A percentile compares a stretch with the other conserved stretches of the same genome.
Evolutionary conservation across 768 basidiomycete species (phyloP).

Genomic region (Suillus occidentalis): DNA sequence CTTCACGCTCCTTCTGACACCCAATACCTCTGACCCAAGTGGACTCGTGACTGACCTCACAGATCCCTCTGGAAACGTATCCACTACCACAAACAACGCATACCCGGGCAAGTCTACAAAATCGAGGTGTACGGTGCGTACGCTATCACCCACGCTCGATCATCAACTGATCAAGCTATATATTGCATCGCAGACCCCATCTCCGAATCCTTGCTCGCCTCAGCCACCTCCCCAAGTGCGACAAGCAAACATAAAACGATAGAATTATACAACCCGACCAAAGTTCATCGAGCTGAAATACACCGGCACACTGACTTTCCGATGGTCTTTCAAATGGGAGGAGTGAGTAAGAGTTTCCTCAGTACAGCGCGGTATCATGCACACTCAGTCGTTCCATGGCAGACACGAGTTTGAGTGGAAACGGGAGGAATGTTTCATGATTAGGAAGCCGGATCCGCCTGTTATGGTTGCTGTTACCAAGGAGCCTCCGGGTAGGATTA

Average conservation of each 20-base stretch:
- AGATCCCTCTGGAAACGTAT: slow-evolving; percentile 59
- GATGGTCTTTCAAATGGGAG: slow-evolving; percentile 83
- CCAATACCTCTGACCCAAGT: slow-evolving; percentile 55
- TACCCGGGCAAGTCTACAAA: slow-evolving; percentile 55
- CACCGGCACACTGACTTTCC: slow-evolving; percentile 71
- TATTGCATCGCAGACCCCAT: slow-evolving; percentile 57
- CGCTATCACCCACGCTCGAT: neutral
- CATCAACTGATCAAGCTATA: slow-evolving; percentile 3
- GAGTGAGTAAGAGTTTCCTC: slow-evolving; percentile 57
- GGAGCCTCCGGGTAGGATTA: slow-evolving; percentile 66
- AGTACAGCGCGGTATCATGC: neutral
- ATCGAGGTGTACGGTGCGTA: slow-evolving; percentile 66
- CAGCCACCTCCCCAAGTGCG: slow-evolving; percentile 61
- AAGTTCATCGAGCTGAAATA: slow-evolving; percentile 69
- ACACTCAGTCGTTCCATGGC: slow-evolving; percentile 3
- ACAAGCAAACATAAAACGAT: slow-evolving; percentile 73
- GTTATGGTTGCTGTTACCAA: slow-evolving; percentile 82
- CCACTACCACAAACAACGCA: slow-evolving; percentile 73
- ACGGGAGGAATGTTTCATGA: slow-evolving; percentile 77
- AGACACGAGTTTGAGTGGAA: slow-evolving; percentile 89
- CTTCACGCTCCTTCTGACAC: slow-evolving; percentile 72
- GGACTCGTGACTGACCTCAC: slow-evolving; percentile 61
- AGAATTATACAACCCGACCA: slow-evolving; percentile 74
- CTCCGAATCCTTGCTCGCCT: slow-evolving; percentile 69
- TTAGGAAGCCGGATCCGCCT: slow-evolving; percentile 85